Evolutionary conservation across 352 stramenopile species (phyloP), one percentile per base, ranked within the genome.

Genomic region (Phytophthora brassicae): DNA sequence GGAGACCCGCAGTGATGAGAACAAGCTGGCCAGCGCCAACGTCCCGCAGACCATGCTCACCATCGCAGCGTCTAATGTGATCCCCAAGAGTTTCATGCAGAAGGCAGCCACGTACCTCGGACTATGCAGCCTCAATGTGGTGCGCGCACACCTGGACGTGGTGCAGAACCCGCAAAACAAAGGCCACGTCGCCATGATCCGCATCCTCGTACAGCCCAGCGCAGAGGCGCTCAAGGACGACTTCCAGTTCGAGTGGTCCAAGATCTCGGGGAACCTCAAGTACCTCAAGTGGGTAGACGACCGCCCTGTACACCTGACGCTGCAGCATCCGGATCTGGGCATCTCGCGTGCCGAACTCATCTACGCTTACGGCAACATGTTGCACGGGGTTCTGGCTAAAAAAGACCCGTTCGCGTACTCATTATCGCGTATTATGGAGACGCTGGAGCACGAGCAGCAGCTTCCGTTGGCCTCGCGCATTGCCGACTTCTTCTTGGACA

Each of bases 371-470:
- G 91, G 82, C 44, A 95, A 96, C 64, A 95, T 99, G 72, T 77
- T 98, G 52, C 96, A 99, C 81, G 91, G 94, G 12, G 85, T 98
- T 29, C 78, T 99, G 68, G 84, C 87, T 11, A 98, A 98, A 72
- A 78, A 95, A 50, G 97, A 98, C 63, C 77, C 94, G 7, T 95
- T 97, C 50, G 89, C 92, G 36, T 99, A 98, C 79, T 97, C 88
- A 51, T 84, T 98, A 48, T 91, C 84, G 58, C 96, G 96, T 59
- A 98, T 98, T 60, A 80, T 96, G 46, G 86, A 97, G 51, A 95
- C 94, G 31, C 74, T 99, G 13, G 92, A 96, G 48, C 87, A 98
- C 51, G 77, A 87, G 36, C 83, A 95, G 64, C 85, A 97, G 62
- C 73, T 98, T 55, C 83, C 84, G 17, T 73, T 98, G 53, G 93